Percentiles rank a stretch among this genome's conserved stretches.
Conservation (phyloP, 1,284 basidiomycete genomes). For the Lignosus rhinocerotis region DNA sequence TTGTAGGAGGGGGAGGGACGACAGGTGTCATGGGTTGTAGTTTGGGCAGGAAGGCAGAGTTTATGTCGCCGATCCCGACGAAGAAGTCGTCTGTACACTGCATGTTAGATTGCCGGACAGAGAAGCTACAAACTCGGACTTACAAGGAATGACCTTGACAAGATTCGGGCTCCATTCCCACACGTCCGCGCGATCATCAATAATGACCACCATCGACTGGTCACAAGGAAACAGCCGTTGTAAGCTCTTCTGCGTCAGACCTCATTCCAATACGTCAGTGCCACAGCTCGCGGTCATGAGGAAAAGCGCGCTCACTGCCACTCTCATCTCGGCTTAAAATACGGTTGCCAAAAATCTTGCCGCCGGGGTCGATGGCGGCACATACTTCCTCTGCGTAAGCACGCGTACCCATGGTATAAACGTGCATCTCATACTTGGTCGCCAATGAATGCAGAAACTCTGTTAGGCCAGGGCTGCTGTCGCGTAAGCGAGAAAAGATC, state of each 20-base stretch:
- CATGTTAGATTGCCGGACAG: not conserved
- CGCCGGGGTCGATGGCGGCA: conserved; percentile 88
- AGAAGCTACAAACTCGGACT: conserved; percentile 35
- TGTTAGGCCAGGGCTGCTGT: conserved; percentile 79
- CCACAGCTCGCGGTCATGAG: not conserved
- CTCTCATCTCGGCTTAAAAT: conserved; percentile 94
- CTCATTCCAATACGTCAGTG: conserved; percentile 34
- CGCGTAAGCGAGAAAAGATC: conserved; percentile 8
- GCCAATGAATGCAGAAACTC: conserved; percentile 77
- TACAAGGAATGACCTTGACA: conserved; percentile 95
- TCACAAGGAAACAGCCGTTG: conserved; percentile 93
- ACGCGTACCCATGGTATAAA: conserved; percentile 99
- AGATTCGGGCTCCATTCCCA: conserved; percentile 97
- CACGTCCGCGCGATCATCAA: conserved; percentile 96
- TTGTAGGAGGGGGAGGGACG: conserved; percentile 28
- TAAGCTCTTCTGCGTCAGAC: conserved; percentile 89
- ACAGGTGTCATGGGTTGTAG: conserved; percentile 51
- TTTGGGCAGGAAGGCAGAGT: conserved; percentile 89
- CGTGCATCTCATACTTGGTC: conserved; percentile 94
- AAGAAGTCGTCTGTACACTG: conserved; percentile 88
- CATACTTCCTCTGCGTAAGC: conserved; percentile 97
- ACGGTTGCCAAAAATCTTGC: conserved; percentile 83
- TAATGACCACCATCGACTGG: conserved; percentile 98
- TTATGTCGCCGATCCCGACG: conserved; percentile 98
- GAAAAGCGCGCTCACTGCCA: conserved; percentile 66